Evolutionary conservation across 2,329 filamentous ascomycete species (phyloP), one percentile per base, ranked within the genome.

Genomic region (Colletotrichum eleusines): DNA sequence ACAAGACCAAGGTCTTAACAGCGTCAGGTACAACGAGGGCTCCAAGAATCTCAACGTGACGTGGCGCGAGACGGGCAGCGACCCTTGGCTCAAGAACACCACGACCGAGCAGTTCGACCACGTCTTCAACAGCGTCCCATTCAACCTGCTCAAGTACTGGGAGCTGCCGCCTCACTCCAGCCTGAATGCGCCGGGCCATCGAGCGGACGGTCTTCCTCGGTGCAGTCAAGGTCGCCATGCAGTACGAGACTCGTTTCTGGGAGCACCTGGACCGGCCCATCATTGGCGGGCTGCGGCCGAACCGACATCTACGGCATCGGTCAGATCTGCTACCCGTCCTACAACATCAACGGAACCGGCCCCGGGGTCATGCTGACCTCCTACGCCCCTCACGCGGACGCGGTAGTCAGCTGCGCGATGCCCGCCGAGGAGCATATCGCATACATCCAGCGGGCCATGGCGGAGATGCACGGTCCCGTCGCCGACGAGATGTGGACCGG

Each of bases 401-500:
- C 84, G 0, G 79, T 81, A 28, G 82, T 77, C 83, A 35, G 82
- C 75, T 59, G 73, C 60, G 78, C 83, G 14, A 78, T 86, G 72
- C 81, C 81, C n/a, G n/a, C 84, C n/a, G 79, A 80, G n/a, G 83
- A 87, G 66, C 86, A 89, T 70, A 83, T 89, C 12, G 84, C 84
- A 0, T 80, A 84, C 59, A 83, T 87, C 3, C 84, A 88, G 74
- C 82, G 86, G 20, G 84, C 87, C 1, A 88, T 89, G 84, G 78
- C 86, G 9, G 83, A 87, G n/a, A n/a, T n/a, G n/a, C n/a, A n/a
- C n/a, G n/a, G n/a, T n/a, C n/a, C n/a, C n/a, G n/a, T n/a, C n/a
- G n/a, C 58, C 0, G 75, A 81, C 0, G 83, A 89, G 63, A 84
- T 90, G 73, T 91, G 83, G 74, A 90, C 87, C n/a, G 0, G 88